These are phyloP conservation scores for Brasenia schreberi DNA, from an alignment of 164 flowering plant species.

Conservation along the genomic window DNA sequence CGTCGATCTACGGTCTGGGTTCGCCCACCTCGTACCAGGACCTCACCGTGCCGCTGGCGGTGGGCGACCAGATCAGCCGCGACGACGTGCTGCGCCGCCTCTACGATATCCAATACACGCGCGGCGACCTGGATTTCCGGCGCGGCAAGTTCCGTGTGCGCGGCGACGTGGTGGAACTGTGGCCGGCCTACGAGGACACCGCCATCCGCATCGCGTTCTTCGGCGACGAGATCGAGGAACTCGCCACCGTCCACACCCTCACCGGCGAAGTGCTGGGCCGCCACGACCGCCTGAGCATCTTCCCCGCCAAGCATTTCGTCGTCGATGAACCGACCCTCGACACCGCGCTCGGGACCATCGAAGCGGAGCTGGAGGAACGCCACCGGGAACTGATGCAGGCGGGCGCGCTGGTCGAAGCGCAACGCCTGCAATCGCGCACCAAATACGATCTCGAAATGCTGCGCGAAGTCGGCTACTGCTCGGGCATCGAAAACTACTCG, in stretches of 20 bases:
- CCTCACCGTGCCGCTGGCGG: background rate
- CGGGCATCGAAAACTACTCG: conserved; percentile 1
- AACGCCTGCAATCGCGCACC: background rate
- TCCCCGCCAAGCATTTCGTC: too few species aligned
- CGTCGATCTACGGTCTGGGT: background rate
- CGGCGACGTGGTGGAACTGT: background rate
- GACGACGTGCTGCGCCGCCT: background rate
- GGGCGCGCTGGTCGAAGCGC: background rate
- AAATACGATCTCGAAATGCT: background rate
- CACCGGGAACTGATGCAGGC: background rate
- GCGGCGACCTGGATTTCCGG: background rate
- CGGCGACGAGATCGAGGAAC: background rate
- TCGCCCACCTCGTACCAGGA: background rate
- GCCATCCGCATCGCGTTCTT: background rate
- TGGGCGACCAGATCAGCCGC: background rate
- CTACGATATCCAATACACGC: background rate
- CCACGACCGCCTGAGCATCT: too few species aligned
- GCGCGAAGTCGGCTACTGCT: background rate
- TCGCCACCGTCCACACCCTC: background rate
- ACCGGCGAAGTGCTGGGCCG: background rate
- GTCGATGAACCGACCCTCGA: too few species aligned
- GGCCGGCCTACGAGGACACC: background rate
- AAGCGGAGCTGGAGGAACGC: background rate
- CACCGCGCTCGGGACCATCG: background rate
- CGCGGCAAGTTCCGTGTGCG: conserved; percentile 1